A percentile compares a stretch with the other conserved stretches of the same genome.
Conservation (phyloP, 495 filamentous ascomycete species). For the Aspergillus coremiiformis region DNA sequence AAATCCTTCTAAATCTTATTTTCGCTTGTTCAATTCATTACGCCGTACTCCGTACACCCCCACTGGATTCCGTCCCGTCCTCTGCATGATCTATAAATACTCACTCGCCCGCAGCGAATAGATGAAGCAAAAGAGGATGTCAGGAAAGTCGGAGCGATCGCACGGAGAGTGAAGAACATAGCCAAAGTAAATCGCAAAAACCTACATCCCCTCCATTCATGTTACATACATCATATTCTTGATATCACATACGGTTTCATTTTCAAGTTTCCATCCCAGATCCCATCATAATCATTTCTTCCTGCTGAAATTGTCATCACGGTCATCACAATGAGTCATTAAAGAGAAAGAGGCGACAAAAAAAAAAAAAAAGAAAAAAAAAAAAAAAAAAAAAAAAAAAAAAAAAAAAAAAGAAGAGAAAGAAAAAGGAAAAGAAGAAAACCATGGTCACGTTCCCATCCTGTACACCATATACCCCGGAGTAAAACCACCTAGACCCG, state of each 20-base stretch:
- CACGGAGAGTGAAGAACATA: not conserved
- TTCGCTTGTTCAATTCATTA: too few relatives aligned
- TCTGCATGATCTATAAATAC: not conserved
- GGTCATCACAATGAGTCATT: not conserved
- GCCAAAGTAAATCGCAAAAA: not conserved
- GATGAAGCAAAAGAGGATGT: not conserved
- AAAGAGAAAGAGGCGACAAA: not conserved
- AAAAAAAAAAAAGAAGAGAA: not conserved
- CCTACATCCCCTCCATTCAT: not conserved
- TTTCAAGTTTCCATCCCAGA: not conserved
- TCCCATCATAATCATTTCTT: not conserved
- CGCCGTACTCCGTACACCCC: too few relatives aligned
- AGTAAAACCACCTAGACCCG: too few relatives aligned
- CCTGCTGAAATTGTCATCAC: constrained; percentile 8
- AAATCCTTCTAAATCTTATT: too few relatives aligned
- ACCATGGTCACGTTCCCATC: too few relatives aligned
- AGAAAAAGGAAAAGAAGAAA: not conserved
- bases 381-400: constrained; percentile 6
- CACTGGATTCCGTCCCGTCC: not conserved
- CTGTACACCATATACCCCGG: too few relatives aligned
- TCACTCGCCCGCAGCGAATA: not conserved
- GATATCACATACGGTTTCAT: not conserved
- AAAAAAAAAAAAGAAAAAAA: too few relatives aligned
- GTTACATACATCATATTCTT: not conserved
- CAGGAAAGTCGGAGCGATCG: not conserved